A percentile compares a stretch with the other conserved stretches of the same genome.
Evolutionary conservation across 1,284 basidiomycete species (phyloP).

Genomic region (Thecaphora thlaspeos): DNA sequence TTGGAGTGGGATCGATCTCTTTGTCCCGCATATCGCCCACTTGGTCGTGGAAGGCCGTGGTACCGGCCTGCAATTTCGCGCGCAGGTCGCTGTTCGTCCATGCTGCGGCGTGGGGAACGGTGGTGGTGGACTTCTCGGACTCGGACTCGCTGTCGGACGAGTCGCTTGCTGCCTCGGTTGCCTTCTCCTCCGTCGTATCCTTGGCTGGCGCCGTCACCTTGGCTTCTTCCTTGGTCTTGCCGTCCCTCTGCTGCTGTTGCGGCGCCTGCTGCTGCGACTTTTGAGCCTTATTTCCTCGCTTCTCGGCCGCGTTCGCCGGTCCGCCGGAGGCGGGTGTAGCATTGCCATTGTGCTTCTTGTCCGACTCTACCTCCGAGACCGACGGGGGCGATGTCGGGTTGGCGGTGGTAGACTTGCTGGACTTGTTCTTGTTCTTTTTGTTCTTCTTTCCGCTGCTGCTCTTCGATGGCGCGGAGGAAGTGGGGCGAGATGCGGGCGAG

Average conservation of each 20-base stretch:
- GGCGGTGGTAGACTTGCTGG: too few species aligned
- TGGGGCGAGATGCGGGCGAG: too few species aligned
- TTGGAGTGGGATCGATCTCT: slow-evolving; percentile 14
- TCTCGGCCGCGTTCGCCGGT: slow-evolving; percentile 3
- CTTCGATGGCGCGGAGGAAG: not conserved
- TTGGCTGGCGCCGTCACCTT: not conserved
- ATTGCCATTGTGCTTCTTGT: not conserved
- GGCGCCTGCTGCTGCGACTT: slow-evolving; percentile 1
- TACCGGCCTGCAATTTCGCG: slow-evolving; percentile 9
- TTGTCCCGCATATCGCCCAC: slow-evolving; percentile 34
- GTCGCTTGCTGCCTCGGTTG: not conserved
- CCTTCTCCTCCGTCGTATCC: slow-evolving; percentile 13
- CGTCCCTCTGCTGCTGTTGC: slow-evolving; percentile 1
- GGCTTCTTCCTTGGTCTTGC: slow-evolving; percentile 1
- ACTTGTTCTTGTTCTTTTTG: slow-evolving; percentile 11
- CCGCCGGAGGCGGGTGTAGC: not conserved
- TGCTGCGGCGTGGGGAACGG: not conserved
- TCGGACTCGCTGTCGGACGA: too few species aligned
- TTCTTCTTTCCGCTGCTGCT: slow-evolving; percentile 19
- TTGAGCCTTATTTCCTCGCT: slow-evolving; percentile 14
- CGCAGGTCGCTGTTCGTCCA: slow-evolving; percentile 22
- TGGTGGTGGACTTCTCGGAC: not conserved
- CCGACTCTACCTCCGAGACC: too few species aligned
- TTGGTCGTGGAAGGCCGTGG: slow-evolving; percentile 10
- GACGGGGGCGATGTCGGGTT: too few species aligned